Evolutionary conservation across 371 early-diverging fungal genomes (phyloP).

Genomic region (Dichotomocladium elegans): DNA sequence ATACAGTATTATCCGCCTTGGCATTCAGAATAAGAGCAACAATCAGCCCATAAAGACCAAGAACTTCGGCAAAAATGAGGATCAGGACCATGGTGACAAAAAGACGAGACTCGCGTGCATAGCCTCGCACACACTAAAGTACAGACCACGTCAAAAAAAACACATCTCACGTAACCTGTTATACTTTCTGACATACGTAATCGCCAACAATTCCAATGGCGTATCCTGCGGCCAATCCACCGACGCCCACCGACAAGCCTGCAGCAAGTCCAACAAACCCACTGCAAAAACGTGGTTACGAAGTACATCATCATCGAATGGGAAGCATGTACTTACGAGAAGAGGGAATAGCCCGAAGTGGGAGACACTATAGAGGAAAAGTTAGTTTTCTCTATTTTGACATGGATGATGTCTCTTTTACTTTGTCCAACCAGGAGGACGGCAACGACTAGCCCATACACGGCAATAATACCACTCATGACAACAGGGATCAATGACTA

Average conservation of each 20-base stretch:
- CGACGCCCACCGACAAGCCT: slow-evolving; percentile 82
- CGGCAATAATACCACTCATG: slow-evolving; percentile 94
- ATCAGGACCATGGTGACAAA: slow-evolving; percentile 84
- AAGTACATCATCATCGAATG: no score
- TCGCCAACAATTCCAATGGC: slow-evolving; percentile 92
- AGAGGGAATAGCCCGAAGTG: slow-evolving; percentile 37
- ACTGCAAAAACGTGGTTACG: no score
- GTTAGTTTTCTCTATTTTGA: no score
- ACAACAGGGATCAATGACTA: slow-evolving; percentile 81
- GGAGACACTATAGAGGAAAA: slow-evolving; percentile 59
- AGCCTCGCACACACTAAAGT: slow-evolving; percentile 71
- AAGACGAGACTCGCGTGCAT: slow-evolving; percentile 88
- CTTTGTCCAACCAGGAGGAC: slow-evolving; percentile 77
- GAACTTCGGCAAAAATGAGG: slow-evolving; percentile 92
- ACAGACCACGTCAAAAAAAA: neutral
- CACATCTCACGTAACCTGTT: neutral
- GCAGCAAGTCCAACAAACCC: slow-evolving; percentile 85
- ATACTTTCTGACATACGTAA: slow-evolving; percentile 60
- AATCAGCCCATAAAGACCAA: slow-evolving; percentile 89
- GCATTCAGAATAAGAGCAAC: slow-evolving; percentile 82
- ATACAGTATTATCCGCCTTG: slow-evolving; percentile 53
- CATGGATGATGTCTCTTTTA: slow-evolving; percentile 17
- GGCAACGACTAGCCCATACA: slow-evolving; percentile 87
- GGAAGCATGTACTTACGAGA: slow-evolving; percentile 44
- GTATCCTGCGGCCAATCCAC: slow-evolving; percentile 88